Evolutionary conservation across 495 filamentous ascomycete genomes (phyloP).

Genomic region (Cercophora scortea): DNA sequence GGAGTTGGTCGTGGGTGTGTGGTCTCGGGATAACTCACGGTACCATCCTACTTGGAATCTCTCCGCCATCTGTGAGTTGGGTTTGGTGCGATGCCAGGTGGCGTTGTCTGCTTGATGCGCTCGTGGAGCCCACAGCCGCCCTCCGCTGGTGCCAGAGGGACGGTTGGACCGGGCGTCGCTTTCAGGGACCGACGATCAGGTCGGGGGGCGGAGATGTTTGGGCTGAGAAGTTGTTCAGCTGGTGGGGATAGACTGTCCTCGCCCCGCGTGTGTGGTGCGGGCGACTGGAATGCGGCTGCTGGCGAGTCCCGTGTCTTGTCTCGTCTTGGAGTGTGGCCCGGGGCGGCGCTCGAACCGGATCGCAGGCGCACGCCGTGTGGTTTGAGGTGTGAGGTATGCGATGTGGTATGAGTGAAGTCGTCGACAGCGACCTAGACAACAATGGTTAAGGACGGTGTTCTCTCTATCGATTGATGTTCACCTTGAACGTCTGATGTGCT

Average conservation of each 20-base stretch:
- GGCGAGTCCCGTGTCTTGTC: constrained; percentile 6
- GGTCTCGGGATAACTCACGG: constrained; percentile 30
- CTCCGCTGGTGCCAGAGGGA: constrained; percentile 24
- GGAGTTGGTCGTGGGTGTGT: neutral
- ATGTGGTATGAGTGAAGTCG: neutral
- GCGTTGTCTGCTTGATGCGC: constrained; percentile 1
- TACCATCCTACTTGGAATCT: constrained; percentile 40
- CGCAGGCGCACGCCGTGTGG: neutral
- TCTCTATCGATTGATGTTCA: neutral
- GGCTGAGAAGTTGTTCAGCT: no score
- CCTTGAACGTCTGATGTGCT: no score
- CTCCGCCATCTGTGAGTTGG: constrained; percentile 14
- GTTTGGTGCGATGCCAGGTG: neutral
- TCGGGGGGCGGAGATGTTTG: neutral
- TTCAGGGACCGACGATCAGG: neutral
- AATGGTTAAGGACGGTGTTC: neutral
- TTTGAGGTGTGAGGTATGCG: no score
- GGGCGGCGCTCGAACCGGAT: neutral
- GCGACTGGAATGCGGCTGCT: constrained; percentile 4
- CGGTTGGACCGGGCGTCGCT: constrained; percentile 9
- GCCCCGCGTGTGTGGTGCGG: neutral
- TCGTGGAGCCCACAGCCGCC: constrained; percentile 29
- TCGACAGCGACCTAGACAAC: neutral
- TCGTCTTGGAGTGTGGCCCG: neutral
- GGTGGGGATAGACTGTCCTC: no score